Evolutionary conservation across 2,329 filamentous ascomycete genomes (phyloP).

Genomic region (Aspergillus latus): DNA sequence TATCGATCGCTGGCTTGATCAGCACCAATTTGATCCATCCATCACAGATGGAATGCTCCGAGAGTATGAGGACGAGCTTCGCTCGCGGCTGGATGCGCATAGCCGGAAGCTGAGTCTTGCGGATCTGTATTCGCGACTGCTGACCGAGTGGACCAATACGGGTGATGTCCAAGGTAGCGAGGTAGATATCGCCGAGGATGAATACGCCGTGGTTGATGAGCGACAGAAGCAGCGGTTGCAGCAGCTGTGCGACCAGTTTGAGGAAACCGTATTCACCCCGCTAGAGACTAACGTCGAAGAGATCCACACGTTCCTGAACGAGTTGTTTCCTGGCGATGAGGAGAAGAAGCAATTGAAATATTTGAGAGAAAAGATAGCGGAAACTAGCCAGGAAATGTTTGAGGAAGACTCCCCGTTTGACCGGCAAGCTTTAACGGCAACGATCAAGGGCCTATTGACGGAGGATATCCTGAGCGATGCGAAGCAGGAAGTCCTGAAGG

Average conservation of each 20-base stretch:
- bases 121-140: constrained; percentile 35
- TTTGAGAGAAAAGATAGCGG: not conserved
- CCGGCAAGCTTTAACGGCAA: constrained; percentile 30
- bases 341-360: constrained; percentile 5
- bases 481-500: constrained; percentile 42
- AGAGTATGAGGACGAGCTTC: constrained; percentile 34
- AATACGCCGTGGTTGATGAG: constrained; percentile 27
- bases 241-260: constrained; percentile 42
- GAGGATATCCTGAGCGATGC: constrained; percentile 47
- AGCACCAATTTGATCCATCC: constrained; percentile 40
- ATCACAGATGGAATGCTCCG: constrained; percentile 34
- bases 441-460: constrained; percentile 41
- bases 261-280: constrained; percentile 41
- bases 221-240: constrained; percentile 39
- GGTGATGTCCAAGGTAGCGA: not conserved
- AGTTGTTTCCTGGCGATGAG: constrained; percentile 33
- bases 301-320: constrained; percentile 34
- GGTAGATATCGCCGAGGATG: constrained; percentile 17
- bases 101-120: constrained; percentile 36
- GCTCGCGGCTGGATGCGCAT: constrained; percentile 35
- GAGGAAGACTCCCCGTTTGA: constrained; percentile 34
- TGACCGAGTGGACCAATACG: constrained; percentile 43
- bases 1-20: constrained; percentile 38
- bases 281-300: constrained; percentile 33
- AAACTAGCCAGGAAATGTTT: constrained; percentile 3